Conservation (phyloP, 305 asterid genomes). For the Withania somnifera region DNA sequence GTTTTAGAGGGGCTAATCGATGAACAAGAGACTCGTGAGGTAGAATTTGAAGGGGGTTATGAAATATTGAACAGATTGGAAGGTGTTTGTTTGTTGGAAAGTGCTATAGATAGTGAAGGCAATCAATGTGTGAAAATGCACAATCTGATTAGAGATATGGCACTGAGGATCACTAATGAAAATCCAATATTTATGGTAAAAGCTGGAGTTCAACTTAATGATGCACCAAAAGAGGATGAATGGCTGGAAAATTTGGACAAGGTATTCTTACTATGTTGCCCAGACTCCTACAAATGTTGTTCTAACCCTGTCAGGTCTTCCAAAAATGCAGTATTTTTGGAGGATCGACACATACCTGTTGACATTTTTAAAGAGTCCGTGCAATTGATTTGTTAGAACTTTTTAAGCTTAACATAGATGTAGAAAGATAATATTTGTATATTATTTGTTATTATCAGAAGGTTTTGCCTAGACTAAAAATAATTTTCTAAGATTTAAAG, state of each 20-base stretch:
- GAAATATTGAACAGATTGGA: slow-evolving; percentile 15
- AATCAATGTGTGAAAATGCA: slow-evolving; percentile 14
- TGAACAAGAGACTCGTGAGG: slow-evolving; percentile 4
- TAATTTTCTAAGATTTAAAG: neutral
- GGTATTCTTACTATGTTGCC: neutral
- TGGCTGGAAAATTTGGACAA: slow-evolving; percentile 15
- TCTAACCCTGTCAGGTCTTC: neutral
- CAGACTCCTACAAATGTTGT: neutral
- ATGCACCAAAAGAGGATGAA: slow-evolving; percentile 10
- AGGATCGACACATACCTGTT: neutral
- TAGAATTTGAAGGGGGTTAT: slow-evolving; percentile 17
- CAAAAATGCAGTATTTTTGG: neutral
- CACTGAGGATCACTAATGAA: slow-evolving; percentile 1
- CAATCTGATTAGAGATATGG: slow-evolving; percentile 18
- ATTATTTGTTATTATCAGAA: neutral
- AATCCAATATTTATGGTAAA: slow-evolving; percentile 12
- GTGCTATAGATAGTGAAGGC: neutral
- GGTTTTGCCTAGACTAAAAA: neutral
- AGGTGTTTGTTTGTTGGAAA: slow-evolving; percentile 15
- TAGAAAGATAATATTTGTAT: too few species aligned
- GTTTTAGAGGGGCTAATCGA: slow-evolving; percentile 12
- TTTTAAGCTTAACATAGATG: too few species aligned
- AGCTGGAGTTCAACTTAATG: slow-evolving; percentile 8
- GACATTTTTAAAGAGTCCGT: neutral
- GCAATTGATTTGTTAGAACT: neutral